Percentiles rank a stretch among this genome's conserved stretches.
phyloP scores from a whole-genome alignment of 352 stramenopile genomes.

The Globisporangium nodosum region DNA sequence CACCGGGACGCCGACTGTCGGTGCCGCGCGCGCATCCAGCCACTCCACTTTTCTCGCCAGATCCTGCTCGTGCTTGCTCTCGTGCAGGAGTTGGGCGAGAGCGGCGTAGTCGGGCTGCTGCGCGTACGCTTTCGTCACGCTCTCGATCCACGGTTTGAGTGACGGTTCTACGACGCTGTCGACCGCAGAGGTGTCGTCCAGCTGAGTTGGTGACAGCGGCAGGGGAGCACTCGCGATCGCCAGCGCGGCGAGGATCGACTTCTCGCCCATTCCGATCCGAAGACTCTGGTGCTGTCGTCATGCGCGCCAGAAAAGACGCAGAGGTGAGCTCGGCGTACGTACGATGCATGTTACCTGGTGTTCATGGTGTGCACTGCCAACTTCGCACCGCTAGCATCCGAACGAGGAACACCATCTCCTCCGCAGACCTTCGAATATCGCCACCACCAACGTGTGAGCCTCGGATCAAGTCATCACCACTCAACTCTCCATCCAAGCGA shows the following conservation, averaged over 20 bases:
- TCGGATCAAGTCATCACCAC: not conserved
- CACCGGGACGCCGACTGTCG: conserved; percentile 50
- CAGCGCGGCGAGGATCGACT: conserved; percentile 68
- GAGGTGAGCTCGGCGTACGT: not conserved
- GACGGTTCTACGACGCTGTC: not conserved
- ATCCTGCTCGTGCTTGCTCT: conserved; percentile 18
- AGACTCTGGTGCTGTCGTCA: conserved; percentile 68
- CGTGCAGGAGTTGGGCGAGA: conserved; percentile 38
- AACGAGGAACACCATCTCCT: conserved; percentile 60
- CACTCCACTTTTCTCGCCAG: conserved; percentile 19
- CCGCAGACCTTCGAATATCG: conserved; percentile 22
- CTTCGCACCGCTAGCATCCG: conserved; percentile 67
- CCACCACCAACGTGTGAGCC: not conserved
- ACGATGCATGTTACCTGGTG: not conserved
- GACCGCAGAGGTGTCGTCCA: not conserved
- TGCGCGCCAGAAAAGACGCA: not conserved
- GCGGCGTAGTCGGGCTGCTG: conserved; percentile 61
- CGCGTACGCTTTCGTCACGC: conserved; percentile 59
- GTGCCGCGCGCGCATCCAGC: conserved; percentile 29
- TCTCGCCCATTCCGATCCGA: conserved; percentile 76
- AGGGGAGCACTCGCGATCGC: conserved; percentile 28
- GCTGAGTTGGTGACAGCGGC: not conserved
- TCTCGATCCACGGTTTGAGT: conserved; percentile 49
- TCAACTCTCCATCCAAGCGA: not conserved
- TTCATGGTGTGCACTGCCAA: not conserved